Base-by-base conservation (phyloP, 1,284 basidiomycete species). In the Irpex sp. region DNA sequence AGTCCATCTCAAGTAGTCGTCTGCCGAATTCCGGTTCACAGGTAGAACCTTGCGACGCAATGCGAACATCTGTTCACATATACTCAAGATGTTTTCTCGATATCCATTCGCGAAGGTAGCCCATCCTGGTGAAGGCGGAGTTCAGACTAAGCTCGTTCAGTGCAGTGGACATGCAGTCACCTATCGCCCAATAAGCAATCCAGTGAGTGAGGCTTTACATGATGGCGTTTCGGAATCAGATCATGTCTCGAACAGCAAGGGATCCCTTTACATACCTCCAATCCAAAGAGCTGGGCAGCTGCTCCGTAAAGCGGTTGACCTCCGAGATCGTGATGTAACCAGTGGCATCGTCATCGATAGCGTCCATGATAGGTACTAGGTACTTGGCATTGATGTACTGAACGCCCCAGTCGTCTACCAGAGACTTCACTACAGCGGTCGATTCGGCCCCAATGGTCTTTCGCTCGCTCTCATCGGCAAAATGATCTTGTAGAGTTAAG, bases 341-440 rank as follows among this genome's bases (percentile, higher is more conserved):
- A 0, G 80, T 80, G 0, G 76, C 78, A 62, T 84, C 82, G 51
- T 81, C 79, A 60, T 83, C 81, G 21, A 83, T 74, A 0, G 80
- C 81, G 64, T 84, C 81, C 8, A 72, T 65, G 59, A 82, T 77
- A 3, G 76, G 74, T 59, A 80, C 81, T 4, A 81, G 67, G 58
- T 78, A 77, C n/a, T 70, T 70, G 4, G 77, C 68, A 54, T 76
- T 78, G 60, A 83, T 75, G 64, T 78, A 79, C 4, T 75, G 70
- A 8, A 80, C 64, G 0, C 80, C 75, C 82, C 81, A 83, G 0
- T 63, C 61, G 58, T 79, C 78, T 13, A 63, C 59, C 26, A 71
- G 65, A 6, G 9, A 7, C 7, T n/a, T 19, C 61, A 1, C 74
- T 75, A 39, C 74, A 61, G 61, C 65, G 61, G n/a, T n/a, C n/a